phyloP scores from a whole-genome alignment of 768 basidiomycete genomes.

The Dendrothele bispora region DNA sequence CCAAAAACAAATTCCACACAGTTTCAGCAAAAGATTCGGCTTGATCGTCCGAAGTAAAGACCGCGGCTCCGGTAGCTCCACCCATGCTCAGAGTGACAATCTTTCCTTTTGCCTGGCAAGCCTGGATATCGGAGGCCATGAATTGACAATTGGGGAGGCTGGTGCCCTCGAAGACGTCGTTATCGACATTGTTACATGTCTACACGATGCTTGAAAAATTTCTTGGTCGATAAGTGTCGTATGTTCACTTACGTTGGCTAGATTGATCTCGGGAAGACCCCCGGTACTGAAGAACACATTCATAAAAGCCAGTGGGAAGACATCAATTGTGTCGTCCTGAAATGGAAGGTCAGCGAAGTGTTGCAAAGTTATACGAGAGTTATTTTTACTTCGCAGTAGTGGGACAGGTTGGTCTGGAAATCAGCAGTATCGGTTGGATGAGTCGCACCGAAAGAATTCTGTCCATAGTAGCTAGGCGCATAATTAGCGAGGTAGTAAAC shows the following conservation, averaged over 20 bases:
- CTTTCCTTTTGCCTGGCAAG: conserved; percentile 59
- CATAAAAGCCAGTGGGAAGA: conserved; percentile 62
- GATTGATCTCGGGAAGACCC: conserved; percentile 56
- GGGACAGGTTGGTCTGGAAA: conserved; percentile 50
- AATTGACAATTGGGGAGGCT: conserved; percentile 56
- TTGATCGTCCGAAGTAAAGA: conserved; percentile 51
- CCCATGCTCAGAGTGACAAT: conserved; percentile 49
- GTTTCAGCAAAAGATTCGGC: conserved; percentile 53
- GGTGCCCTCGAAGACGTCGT: conserved; percentile 53
- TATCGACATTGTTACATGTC: conserved; percentile 47
- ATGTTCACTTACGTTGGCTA: conserved; percentile 50
- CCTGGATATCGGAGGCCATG: conserved; percentile 54
- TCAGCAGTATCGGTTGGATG: conserved; percentile 36
- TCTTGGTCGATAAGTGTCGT: conserved; percentile 3
- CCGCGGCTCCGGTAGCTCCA: conserved; percentile 51
- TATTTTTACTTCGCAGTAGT: conserved; percentile 49
- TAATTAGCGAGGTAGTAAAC: background rate
- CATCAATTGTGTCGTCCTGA: conserved; percentile 57
- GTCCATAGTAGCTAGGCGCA: conserved; percentile 48
- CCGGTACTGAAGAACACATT: conserved; percentile 59
- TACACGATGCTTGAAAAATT: conserved; percentile 18
- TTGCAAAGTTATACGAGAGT: too few species aligned
- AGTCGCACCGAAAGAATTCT: conserved; percentile 59
- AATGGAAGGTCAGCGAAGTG: too few species aligned
- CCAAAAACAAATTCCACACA: conserved; percentile 70